A percentile compares a stretch with the other conserved stretches of the same genome.
These are phyloP conservation scores for Pachysolen tannophilus DNA, from an alignment of 805 yeast genomes.

Conservation along the genomic window DNA sequence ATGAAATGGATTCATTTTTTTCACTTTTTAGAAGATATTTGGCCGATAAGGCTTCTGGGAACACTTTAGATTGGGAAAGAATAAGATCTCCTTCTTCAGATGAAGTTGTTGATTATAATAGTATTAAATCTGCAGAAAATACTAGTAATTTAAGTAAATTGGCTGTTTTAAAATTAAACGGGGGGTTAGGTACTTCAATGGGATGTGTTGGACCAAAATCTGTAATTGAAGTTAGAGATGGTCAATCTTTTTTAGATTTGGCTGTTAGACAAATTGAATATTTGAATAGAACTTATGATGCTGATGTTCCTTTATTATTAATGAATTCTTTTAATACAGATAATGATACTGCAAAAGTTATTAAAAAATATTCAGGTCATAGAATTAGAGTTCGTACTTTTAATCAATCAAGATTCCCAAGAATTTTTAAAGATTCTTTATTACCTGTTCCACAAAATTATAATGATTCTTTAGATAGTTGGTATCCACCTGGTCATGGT, in stretches of 20 bases:
- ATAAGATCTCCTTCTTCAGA: constrained; percentile 84
- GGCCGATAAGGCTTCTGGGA: constrained; percentile 80
- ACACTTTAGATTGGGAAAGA: constrained; percentile 87
- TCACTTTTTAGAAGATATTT: constrained; percentile 89
- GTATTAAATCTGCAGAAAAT: constrained; percentile 26
- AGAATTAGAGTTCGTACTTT: constrained; percentile 91
- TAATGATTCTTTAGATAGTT: constrained; percentile 70
- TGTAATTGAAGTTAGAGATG: constrained; percentile 97
- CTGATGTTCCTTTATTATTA: constrained; percentile 91
- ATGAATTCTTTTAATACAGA: constrained; percentile 99
- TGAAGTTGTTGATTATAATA: constrained; percentile 78
- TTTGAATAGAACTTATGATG: constrained; percentile 80
- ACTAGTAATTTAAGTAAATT: constrained; percentile 60
- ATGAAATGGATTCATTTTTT: constrained; percentile 91
- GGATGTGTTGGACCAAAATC: constrained; percentile 99
- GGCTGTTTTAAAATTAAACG: constrained; percentile 93
- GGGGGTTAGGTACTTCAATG: constrained; percentile 99
- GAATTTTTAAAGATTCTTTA: constrained; percentile 91
- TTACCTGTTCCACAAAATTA: constrained; percentile 82
- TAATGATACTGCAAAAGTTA: constrained; percentile 87
- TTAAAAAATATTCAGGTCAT: constrained; percentile 95
- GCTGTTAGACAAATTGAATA: constrained; percentile 96
- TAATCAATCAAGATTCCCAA: constrained; percentile 96
- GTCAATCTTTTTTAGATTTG: constrained; percentile 92
- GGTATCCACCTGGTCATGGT: constrained; percentile 99